Evolutionary conservation across 2,329 filamentous ascomycete genomes (phyloP), one percentile per base, ranked within the genome.

Genomic region (Geoglossum cookeanum): DNA sequence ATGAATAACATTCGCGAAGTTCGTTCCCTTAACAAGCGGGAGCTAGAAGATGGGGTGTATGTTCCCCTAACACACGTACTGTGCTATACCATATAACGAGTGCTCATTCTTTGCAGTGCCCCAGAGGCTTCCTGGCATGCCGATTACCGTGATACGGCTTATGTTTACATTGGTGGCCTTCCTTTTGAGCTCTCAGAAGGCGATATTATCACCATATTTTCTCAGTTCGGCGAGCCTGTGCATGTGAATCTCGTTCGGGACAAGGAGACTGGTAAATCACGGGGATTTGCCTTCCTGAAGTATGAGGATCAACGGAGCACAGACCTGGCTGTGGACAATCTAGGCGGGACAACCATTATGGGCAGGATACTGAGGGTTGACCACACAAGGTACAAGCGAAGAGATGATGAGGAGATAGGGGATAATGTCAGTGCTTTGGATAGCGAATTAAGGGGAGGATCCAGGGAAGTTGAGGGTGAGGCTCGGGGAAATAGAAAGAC

Each of bases 241-340:
- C 94, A 91, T 71, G 77, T 98, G 59, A 94, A 96, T 65, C 80
- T 98, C 11, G 83, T 85, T 53, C 87, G 92, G 65, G 92, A 98
- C 75, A 92, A 92, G 67, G 94, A 97, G 68, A 94, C 90, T 0
- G 92, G 92, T 60, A 96, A 95, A 71, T 94, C 87, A 60, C 85
- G 85, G 62, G 92, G 92, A 0, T 98, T 97, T 67, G 89, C 85
- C 2, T 98, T 94, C 77, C 77, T 98, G 59, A 98, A 98, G 68
- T 98, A 97, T 70, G 92, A 98, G 68, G 91, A 98, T 70, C 92
- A 98, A 73, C 79, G 91, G 63, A 96, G 90, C 71, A 94, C 87
- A 60, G 91, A 97, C 70, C 74, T 98, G 47, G 92, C 94, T 0
- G 94, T 98, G 8, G 92, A 98, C 71, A 98, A 98, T 68, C 73